These are phyloP conservation scores for Eucalyptus polybractea DNA, from an alignment of 345 rosid species.

Conservation along the genomic window DNA sequence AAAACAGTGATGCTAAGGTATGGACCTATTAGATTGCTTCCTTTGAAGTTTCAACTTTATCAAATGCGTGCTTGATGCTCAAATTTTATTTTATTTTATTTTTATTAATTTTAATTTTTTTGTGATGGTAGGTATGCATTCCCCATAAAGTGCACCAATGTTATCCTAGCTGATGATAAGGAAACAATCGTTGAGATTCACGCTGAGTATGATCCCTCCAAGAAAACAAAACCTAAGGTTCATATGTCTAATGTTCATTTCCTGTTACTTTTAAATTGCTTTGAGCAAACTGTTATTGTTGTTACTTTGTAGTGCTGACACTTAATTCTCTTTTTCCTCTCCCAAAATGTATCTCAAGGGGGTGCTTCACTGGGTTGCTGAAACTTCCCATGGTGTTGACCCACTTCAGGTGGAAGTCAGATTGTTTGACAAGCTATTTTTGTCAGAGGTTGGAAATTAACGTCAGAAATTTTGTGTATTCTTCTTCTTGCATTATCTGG, in stretches of 20 bases:
- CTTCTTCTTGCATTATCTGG: not conserved
- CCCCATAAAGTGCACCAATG: conserved; percentile 62
- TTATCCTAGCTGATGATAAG: conserved; percentile 60
- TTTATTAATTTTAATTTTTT: not conserved
- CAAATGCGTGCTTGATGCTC: not conserved
- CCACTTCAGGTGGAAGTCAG: conserved; percentile 85
- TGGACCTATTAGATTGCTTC: not conserved
- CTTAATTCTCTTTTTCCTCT: not conserved
- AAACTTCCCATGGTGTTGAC: conserved; percentile 45
- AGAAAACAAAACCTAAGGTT: conserved; percentile 88
- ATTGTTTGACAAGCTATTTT: conserved; percentile 80
- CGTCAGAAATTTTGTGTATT: not conserved
- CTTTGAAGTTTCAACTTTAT: not conserved
- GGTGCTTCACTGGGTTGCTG: conserved; percentile 94
- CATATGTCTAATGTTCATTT: not conserved
- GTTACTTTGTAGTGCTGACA: not conserved
- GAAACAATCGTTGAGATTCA: conserved; percentile 62
- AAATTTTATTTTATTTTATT: not conserved
- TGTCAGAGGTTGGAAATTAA: conserved; percentile 52
- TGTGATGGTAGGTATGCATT: conserved; percentile 42
- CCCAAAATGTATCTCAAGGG: conserved; percentile 30
- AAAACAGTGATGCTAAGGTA: conserved; percentile 86
- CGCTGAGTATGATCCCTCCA: conserved; percentile 81
- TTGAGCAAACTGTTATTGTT: not conserved
- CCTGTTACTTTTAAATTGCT: not conserved